phyloP scores from a whole-genome alignment of 208 protist species.

The Crithidia expoeki region DNA sequence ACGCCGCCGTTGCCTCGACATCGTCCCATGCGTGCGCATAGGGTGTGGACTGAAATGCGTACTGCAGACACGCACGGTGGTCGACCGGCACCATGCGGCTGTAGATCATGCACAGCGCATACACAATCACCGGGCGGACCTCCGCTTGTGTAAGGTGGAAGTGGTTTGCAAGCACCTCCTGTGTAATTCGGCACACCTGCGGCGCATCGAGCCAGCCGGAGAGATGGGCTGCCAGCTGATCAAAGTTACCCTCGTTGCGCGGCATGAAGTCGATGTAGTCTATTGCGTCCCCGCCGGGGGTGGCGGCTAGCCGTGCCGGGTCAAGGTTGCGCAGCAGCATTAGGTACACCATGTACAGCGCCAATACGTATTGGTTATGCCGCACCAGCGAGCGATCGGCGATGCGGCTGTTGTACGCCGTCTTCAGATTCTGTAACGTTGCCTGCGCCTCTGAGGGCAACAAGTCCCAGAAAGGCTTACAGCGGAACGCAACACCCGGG shows the following conservation, averaged over 20 bases:
- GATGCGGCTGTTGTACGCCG: slow-evolving; percentile 65
- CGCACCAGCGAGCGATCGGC: slow-evolving; percentile 65
- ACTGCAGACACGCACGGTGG: slow-evolving; percentile 55
- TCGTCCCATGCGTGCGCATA: slow-evolving; percentile 51
- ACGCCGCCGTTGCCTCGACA: slow-evolving; percentile 27
- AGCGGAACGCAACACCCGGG: slow-evolving; percentile 51
- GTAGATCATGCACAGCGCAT: slow-evolving; percentile 78
- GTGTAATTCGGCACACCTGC: slow-evolving; percentile 52
- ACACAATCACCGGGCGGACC: slow-evolving; percentile 63
- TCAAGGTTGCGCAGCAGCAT: slow-evolving; percentile 48
- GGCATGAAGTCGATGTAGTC: slow-evolving; percentile 81
- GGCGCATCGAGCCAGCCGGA: slow-evolving; percentile 59
- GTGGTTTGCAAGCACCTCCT: slow-evolving; percentile 45
- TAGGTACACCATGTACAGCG: slow-evolving; percentile 79
- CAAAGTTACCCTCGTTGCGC: slow-evolving; percentile 81
- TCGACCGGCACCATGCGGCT: slow-evolving; percentile 86
- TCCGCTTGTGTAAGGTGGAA: slow-evolving; percentile 73
- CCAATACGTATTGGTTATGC: slow-evolving; percentile 81
- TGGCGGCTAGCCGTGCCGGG: slow-evolving; percentile 28
- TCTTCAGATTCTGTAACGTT: slow-evolving; percentile 1
- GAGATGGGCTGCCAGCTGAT: slow-evolving; percentile 63
- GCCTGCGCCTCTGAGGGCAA: slow-evolving; percentile 40
- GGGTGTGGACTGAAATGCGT: slow-evolving; percentile 62
- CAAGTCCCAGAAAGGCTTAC: slow-evolving; percentile 48
- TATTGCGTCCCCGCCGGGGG: slow-evolving; percentile 43